Base-by-base conservation (phyloP, 176 grass and related monocot species). In the Urochloa ruziziensis region DNA sequence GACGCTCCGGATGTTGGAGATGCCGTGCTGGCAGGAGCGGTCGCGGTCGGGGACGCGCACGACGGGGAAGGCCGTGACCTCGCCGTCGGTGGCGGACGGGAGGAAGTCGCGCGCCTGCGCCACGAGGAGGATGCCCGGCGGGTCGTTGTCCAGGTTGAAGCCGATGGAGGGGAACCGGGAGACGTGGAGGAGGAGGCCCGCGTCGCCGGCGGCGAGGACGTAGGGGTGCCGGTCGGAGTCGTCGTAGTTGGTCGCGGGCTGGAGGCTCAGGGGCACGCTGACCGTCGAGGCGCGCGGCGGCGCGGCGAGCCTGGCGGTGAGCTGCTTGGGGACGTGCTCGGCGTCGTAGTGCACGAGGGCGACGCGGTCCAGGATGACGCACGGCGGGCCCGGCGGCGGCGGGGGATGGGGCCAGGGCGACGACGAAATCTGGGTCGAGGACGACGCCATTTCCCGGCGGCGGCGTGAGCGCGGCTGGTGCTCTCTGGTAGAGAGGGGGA, bases 201-300 rank as follows among this genome's bases (percentile, higher is more conserved):
- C 18, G 4, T 60, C 65, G 7, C 24, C 39, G 39, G 58, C 67
- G 35, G 67, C 36, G 67, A 82, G 1, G 52, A 82, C 39, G 67
- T 72, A 72, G 12, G 80, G 80, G 53, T 72, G 80, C 57, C 15
- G 43, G 75, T 78, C 75, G 8, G 30, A 4, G 52, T 61, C 40
- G 37, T 24, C 66, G 37, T 60, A 29, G 66, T 60, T 9, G 37
- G 67, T 36, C 36, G 43, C 15, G 6, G 80, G 67, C 36, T 82
- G 80, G 67, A 82, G 16, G 37, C 67, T 60, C 52, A 23, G 33
- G 17, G 80, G 80, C 6, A 82, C 27, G 52, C 16, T 30, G 23
- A 46, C 16, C 10, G 16, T 62, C 4, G 75, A 62, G 37, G 17
- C 37, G 57, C 75, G 37, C 75, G 75, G 75, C 75, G 36, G 36